Conservation (phyloP, 2,329 filamentous ascomycete species). For the Penicillium sp. region DNA sequence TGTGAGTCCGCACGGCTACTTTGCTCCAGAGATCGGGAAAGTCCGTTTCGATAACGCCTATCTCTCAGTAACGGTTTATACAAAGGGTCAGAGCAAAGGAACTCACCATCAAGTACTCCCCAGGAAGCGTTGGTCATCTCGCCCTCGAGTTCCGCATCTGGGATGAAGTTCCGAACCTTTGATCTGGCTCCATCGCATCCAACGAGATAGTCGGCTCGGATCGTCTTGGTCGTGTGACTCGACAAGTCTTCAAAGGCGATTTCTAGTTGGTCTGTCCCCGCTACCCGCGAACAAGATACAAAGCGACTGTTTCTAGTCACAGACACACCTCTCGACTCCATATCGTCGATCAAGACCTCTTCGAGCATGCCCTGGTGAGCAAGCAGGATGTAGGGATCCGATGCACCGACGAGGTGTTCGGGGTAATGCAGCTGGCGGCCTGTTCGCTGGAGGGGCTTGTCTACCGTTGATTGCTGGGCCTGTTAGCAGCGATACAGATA, state of each 20-base stretch:
- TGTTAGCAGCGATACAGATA: not conserved
- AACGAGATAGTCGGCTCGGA: constrained; percentile 61
- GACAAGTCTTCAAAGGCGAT: constrained; percentile 40
- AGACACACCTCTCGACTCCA: constrained; percentile 59
- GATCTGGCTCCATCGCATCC: constrained; percentile 72
- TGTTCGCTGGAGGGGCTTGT: constrained; percentile 55
- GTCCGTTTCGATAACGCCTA: constrained; percentile 56
- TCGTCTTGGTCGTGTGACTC: constrained; percentile 37
- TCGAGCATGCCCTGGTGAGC: constrained; percentile 73
- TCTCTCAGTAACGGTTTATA: not conserved
- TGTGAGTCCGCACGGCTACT: constrained; percentile 63
- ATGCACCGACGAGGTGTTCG: constrained; percentile 44
- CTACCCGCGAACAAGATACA: constrained; percentile 45
- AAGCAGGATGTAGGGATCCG: constrained; percentile 52
- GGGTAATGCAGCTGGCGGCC: constrained; percentile 67
- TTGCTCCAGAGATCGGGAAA: constrained; percentile 75
- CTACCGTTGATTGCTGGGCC: constrained; percentile 37
- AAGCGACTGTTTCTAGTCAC: constrained; percentile 64
- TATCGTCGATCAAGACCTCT: constrained; percentile 64
- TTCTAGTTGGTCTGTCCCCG: constrained; percentile 37
- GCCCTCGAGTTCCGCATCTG: constrained; percentile 46
- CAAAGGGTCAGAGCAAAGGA: too few species aligned
- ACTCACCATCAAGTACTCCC: constrained; percentile 67
- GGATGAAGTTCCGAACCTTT: constrained; percentile 62
- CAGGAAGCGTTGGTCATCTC: constrained; percentile 57